phyloP scores from a whole-genome alignment of 164 flowering plant species.

The Pachysandra terminalis region DNA sequence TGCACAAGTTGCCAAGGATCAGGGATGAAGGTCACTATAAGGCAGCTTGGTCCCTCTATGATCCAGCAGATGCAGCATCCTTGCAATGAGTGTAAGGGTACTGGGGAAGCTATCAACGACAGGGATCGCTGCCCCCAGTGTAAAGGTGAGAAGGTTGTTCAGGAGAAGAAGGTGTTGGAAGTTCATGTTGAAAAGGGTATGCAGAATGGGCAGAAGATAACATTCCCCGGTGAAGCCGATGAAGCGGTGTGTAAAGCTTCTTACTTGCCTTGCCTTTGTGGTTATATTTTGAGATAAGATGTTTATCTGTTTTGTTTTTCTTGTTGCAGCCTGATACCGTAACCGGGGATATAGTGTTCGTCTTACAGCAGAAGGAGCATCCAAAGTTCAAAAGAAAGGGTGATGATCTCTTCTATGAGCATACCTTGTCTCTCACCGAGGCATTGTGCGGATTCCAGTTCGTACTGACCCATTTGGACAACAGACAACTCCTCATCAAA shows the following conservation, averaged over 20 bases:
- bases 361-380: constrained; percentile 66
- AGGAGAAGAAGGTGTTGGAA: too few relatives aligned
- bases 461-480: too few relatives aligned
- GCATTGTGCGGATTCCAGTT: constrained; percentile 73
- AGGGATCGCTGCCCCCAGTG: constrained; percentile 47
- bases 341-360: too few relatives aligned
- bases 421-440: too few relatives aligned
- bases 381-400: constrained; percentile 50
- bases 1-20: constrained; percentile 75
- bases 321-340: constrained; percentile 61
- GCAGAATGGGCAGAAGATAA: too few relatives aligned
- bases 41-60: constrained; percentile 83
- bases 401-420: too few relatives aligned
- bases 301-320: too few relatives aligned
- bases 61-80: too few relatives aligned
- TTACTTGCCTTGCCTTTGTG: background rate
- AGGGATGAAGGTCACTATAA: constrained; percentile 82
- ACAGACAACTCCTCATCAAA: too few relatives aligned
- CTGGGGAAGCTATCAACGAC: constrained; percentile 48
- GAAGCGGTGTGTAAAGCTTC: constrained; percentile 27
- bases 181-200: too few relatives aligned
- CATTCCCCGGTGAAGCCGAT: too few relatives aligned
- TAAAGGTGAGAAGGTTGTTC: constrained; percentile 51
- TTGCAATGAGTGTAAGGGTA: constrained; percentile 47
- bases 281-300: background rate